These are phyloP conservation scores for Aspergillus thermomutatus DNA, from an alignment of 2,329 filamentous ascomycete species.

Conservation along the genomic window DNA sequence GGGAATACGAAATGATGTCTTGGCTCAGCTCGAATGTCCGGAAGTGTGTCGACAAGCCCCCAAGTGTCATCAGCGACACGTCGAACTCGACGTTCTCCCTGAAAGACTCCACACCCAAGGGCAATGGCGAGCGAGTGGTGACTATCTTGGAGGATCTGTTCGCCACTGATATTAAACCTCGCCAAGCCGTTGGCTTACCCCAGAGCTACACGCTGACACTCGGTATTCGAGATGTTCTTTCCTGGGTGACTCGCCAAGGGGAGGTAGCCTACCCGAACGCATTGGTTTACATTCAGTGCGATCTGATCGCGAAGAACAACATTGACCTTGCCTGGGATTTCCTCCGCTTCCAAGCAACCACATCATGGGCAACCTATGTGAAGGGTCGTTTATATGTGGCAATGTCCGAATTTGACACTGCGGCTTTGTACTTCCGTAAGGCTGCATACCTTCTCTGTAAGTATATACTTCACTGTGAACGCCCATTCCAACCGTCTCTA, in stretches of 20 bases:
- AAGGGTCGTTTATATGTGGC: conserved; percentile 76
- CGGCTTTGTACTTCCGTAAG: conserved; percentile 74
- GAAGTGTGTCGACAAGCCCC: conserved; percentile 26
- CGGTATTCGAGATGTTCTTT: conserved; percentile 43
- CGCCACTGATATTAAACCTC: conserved; percentile 42
- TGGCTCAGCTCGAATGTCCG: conserved; percentile 55
- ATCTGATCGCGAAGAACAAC: conserved; percentile 65
- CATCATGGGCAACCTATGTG: conserved; percentile 68
- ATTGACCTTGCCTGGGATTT: conserved; percentile 64
- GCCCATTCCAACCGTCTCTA: conserved; percentile 11
- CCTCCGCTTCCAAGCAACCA: conserved; percentile 60
- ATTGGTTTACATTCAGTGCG: conserved; percentile 64
- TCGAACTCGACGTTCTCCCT: conserved; percentile 22
- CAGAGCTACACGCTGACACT: conserved; percentile 43
- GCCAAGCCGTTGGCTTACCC: conserved; percentile 36
- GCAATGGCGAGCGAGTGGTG: conserved; percentile 23
- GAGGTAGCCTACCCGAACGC: conserved; percentile 55
- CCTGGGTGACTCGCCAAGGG: conserved; percentile 50
- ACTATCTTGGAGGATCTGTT: conserved; percentile 46
- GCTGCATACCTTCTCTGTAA: conserved; percentile 79
- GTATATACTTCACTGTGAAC: conserved; percentile 34
- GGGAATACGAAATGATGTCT: conserved; percentile 66
- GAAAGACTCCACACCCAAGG: conserved; percentile 20
- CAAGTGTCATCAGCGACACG: conserved; percentile 20
- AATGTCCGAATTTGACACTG: conserved; percentile 68